Base-by-base conservation (phyloP, 305 asterid species). In the Plantago rigida region DNA sequence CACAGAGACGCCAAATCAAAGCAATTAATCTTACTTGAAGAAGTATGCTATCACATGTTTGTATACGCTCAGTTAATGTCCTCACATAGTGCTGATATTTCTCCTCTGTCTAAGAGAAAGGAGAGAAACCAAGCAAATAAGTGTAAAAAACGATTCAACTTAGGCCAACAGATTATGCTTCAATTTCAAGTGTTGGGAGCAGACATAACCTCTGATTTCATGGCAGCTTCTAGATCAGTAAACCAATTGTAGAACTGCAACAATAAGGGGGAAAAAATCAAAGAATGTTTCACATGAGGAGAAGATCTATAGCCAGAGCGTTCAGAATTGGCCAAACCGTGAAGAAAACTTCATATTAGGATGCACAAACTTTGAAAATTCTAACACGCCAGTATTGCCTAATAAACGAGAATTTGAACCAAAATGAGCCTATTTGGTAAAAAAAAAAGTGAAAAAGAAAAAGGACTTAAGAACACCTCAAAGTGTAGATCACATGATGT, bases 191-290 rank as follows among this genome's bases (percentile, higher is more conserved):
- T 48, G 45, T 13, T 63, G 47, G 54, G 71, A 70, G 52, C 55
- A 47, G 36, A 64, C 56, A 77, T 52, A 72, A 92, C 99, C 97
- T 92, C 97, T 69, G 96, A 92, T 81, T 89, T 92, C 99, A 89
- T 89, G 82, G 96, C 95, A 69, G 95, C 95, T 82, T 92, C 97
- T 59, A 92, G 95, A 69, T 82, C 91, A 41, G 85, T 72, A 73
- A 88, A 92, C 99, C 99, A 92, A 69, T 89, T 88, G 69, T 92
- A 89, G 81, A 92, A 92, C 99, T 92, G 96, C 75, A 72, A 67
- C 57, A 70, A 51, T 29, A 59, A 65, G 69, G 13, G 62, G 56
- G 24, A 34, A 22, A 60, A 58, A 17, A 49, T 22, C 50, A 13
- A 39, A 48, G 22, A 31, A 31, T 52, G 17, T 59, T 34, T 58